A percentile compares a stretch with the other conserved stretches of the same genome.
Evolutionary conservation across 345 rosid species (phyloP).

Genomic region (Ailanthus altissimus): DNA sequence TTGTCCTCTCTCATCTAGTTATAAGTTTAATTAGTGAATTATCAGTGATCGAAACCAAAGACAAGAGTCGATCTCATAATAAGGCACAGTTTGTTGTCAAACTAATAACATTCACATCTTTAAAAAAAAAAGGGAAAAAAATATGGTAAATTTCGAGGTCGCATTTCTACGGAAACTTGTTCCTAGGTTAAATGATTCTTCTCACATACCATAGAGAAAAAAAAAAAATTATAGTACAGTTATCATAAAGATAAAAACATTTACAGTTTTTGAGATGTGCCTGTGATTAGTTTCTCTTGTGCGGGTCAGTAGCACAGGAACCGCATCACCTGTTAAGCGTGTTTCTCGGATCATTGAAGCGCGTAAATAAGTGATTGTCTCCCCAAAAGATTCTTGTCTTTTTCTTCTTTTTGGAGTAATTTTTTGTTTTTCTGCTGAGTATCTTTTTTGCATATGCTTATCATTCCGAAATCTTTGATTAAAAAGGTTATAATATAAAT

Average conservation of each 20-base stretch:
- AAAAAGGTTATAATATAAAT: neutral
- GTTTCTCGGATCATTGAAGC: conserved; percentile 5
- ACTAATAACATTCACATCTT: neutral
- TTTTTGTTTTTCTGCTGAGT: neutral
- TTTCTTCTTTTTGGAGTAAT: neutral
- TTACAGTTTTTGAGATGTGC: neutral
- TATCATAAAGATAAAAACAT: neutral
- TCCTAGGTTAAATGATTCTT: neutral
- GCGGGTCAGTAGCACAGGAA: conserved; percentile 8
- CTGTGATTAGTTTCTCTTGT: neutral
- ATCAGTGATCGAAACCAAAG: neutral
- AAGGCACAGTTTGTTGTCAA: neutral
- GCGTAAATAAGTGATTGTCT: conserved; percentile 1
- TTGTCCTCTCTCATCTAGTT: neutral
- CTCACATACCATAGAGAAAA: neutral
- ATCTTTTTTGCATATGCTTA: neutral
- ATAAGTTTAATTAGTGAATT: no score
- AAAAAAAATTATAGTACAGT: neutral
- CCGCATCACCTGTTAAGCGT: neutral
- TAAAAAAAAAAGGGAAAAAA: no score
- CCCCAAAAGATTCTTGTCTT: neutral
- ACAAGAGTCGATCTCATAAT: neutral
- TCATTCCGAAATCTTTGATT: neutral
- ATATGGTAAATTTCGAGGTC: neutral
- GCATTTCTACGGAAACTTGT: neutral